These are phyloP conservation scores for Spergularia bocconei DNA, from an alignment of 148 eudicot species.

Conservation along the genomic window DNA sequence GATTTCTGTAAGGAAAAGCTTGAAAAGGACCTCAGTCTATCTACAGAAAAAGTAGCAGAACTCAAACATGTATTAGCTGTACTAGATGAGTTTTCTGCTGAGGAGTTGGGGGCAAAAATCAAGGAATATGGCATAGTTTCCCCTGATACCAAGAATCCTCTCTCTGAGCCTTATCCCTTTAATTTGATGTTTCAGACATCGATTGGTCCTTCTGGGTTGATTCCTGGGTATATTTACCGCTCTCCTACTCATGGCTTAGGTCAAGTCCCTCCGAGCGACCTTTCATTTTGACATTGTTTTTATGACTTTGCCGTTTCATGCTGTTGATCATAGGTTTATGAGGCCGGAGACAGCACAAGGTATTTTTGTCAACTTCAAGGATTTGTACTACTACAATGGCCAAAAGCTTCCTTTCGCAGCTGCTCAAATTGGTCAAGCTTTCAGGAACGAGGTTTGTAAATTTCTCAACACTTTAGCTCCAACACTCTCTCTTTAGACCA, in stretches of 20 bases:
- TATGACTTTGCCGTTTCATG: not conserved
- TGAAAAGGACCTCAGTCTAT: conserved; percentile 62
- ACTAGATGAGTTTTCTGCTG: conserved; percentile 74
- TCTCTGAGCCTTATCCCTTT: conserved; percentile 88
- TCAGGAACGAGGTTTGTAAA: conserved; percentile 77
- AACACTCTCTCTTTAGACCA: not conserved
- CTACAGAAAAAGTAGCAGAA: conserved; percentile 65
- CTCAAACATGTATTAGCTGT: conserved; percentile 75
- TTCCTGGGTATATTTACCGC: conserved; percentile 52
- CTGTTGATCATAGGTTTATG: conserved; percentile 60
- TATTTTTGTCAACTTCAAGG: conserved; percentile 95
- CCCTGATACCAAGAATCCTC: conserved; percentile 89
- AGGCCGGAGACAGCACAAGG: conserved; percentile 98
- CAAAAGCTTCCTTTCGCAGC: conserved; percentile 97
- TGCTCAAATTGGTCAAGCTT: conserved; percentile 97
- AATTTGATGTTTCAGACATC: conserved; percentile 97
- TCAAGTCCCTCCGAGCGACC: too few species aligned
- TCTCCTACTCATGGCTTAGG: not conserved
- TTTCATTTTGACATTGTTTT: too few species aligned
- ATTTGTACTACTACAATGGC: conserved; percentile 89
- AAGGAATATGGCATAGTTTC: conserved; percentile 81
- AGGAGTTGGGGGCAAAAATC: conserved; percentile 84
- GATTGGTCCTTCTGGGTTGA: conserved; percentile 82
- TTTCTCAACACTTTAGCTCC: not conserved
- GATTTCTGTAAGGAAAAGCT: conserved; percentile 93